Base-by-base conservation (phyloP, 768 basidiomycete species). In the Lentinula sp. region DNA sequence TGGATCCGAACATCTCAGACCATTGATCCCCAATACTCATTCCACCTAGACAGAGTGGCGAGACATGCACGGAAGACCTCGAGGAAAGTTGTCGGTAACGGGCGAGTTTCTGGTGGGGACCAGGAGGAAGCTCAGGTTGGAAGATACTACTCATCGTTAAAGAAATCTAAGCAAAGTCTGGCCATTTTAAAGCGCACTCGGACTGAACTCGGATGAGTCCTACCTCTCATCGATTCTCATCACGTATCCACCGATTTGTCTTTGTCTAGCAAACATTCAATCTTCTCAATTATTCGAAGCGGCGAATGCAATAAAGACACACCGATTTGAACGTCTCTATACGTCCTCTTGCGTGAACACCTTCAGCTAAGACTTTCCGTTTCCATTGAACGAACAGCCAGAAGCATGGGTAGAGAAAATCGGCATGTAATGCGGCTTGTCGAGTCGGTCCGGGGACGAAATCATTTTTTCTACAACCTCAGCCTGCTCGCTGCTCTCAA, bases 21-120 rank as follows among this genome's bases (percentile, higher is more conserved):
- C 78, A 77, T 33, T 73, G 69, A 53, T 79, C 74, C 3, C 79
- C 79, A 43, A 80, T 77, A 64, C 71, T 78, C 75, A 74, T 73
- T 0, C 70, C 79, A n/a, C 80, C 80, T 1, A 81, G 69, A 48
- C 71, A 71, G 6, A 80, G 64, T 0, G 77, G 78, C 0, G 79
- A 81, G 8, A 79, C 77, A 59, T 75, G 73, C 4, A 79, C 68
- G 0, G 75, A 72, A 33, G 76, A 74, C 39, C 59, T 58, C 3
- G 77, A 71, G 0, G 74, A 74, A 33, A 79, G 66, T 12, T 64
- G 57, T 1, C 75, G 73, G 55, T 78, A 76, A 7, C 69, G 70
- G 12, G 71, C 73, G 5, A 76, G 68, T 10, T 66, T 67, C 3
- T 73, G 70, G 6, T 60, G 53, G 6, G 76, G 74, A 32, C 70